phyloP scores from a whole-genome alignment of 176 grass and related monocot genomes.

The Cocos nucifera region DNA sequence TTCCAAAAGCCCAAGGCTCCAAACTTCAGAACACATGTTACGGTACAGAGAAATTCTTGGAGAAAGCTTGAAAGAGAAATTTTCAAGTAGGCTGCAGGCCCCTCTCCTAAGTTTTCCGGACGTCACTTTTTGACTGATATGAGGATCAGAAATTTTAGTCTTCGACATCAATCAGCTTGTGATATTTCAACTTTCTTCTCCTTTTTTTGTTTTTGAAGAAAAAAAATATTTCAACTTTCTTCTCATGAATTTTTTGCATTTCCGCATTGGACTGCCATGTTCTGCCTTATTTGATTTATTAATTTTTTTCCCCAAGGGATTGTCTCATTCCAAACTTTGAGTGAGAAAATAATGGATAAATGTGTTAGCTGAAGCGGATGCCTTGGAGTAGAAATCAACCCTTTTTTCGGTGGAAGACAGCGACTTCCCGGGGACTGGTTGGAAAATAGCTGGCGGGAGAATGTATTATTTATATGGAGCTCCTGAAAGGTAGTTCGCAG shows the following conservation, averaged over 20 bases:
- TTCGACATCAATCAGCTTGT: neutral
- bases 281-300: neutral
- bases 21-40: neutral
- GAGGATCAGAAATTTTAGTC: neutral
- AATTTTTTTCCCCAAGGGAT: neutral
- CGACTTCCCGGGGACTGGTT: slow-evolving; percentile 23
- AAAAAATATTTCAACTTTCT: neutral
- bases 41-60: neutral
- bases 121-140: slow-evolving; percentile 11
- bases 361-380: slow-evolving; percentile 27
- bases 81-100: slow-evolving; percentile 2
- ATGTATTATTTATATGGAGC: slow-evolving; percentile 13
- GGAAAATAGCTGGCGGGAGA: slow-evolving; percentile 37
- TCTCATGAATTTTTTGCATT: neutral
- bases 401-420: slow-evolving; percentile 36
- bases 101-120: neutral
- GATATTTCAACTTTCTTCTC: neutral
- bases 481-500: slow-evolving; percentile 23
- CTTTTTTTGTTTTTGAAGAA: too few relatives aligned
- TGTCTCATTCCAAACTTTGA: slow-evolving; percentile 5
- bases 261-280: neutral
- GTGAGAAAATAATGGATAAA: slow-evolving; percentile 7
- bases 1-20: neutral
- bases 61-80: neutral
- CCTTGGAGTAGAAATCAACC: slow-evolving; percentile 44